Base-by-base conservation (phyloP, 179 eudicot genomes). In the Amaranthus tricolor region DNA sequence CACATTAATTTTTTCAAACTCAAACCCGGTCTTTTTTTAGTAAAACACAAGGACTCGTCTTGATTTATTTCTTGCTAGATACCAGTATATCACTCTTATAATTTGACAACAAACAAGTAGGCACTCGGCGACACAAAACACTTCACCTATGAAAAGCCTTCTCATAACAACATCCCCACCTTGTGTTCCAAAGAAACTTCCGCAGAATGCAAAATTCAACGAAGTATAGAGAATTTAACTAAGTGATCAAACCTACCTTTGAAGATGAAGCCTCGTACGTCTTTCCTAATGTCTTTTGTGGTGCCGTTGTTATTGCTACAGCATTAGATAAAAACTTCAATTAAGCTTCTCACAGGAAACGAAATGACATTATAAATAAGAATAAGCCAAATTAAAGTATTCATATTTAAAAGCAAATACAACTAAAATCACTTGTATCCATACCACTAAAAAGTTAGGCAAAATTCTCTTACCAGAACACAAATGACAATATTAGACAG, bases 251-350 rank as follows among this genome's bases (percentile, higher is more conserved):
- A 44, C 65, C 89, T 47, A 50, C 88, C 99, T 97, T 93, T 89
- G 51, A 75, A 64, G 88, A 48, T 63, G 80, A 77, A 72, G 83
- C 63, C 53, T 95, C 99, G 81, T 83, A 93, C 52, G 82, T 78
- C 63, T 84, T 83, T 70, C 84, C 83, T 47, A 79, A 78, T 79
- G 88, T 79, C 78, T 86, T 90, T 81, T 83, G 95, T 49, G 84
- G 88, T 60, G 77, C 87, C 48, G 79, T 73, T 62, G 94, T 71
- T 4, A 84, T 61, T 49, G 69, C 79, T 75, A 74, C 74, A 79
- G 74, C 48, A 76, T 54, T 54, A 61, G 24, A 24, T 55, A 66
- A 44, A 75, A 44, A 31, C 12, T 50, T 31, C 2, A 66, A 21
- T 2, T 56, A 48, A 16, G 10, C 9, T 55, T 54, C n/a, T 10